phyloP scores from a whole-genome alignment of 1,139 yeast genomes.

The Scheffersomyces stambukii region DNA sequence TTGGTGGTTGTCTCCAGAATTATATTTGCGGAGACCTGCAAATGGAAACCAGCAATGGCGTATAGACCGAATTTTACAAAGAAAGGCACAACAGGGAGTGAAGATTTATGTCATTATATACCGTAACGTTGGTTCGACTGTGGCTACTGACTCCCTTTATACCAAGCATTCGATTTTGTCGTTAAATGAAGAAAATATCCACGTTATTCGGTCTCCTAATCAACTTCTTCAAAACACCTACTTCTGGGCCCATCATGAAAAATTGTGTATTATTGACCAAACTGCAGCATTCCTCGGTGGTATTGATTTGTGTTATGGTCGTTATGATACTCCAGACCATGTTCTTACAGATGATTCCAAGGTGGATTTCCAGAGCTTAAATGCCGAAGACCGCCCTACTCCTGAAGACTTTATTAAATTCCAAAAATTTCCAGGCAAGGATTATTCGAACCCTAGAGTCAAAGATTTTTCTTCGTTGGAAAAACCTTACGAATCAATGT shows the following conservation, averaged over 20 bases:
- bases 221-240: constrained; percentile 89
- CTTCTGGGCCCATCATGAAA: constrained; percentile 99
- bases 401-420: constrained; percentile 39
- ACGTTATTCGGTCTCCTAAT: constrained; percentile 91
- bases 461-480: constrained; percentile 80
- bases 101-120: constrained; percentile 88
- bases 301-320: constrained; percentile 89
- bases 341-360: constrained; percentile 73
- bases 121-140: constrained; percentile 90
- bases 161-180: constrained; percentile 90
- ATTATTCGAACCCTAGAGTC: constrained; percentile 92
- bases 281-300: constrained; percentile 93
- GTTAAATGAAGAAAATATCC: constrained; percentile 75
- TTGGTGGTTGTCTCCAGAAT: constrained; percentile 98
- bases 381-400: constrained; percentile 22
- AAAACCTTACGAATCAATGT: constrained; percentile 88
- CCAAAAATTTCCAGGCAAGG: constrained; percentile 94
- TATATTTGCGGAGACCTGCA: constrained; percentile 89
- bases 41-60: constrained; percentile 95
- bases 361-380: constrained; percentile 34
- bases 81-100: constrained; percentile 93
- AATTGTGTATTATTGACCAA: constrained; percentile 80
- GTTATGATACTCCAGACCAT: constrained; percentile 97
- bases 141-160: constrained; percentile 90
- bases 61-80: constrained; percentile 78